phyloP scores from a whole-genome alignment of 306 rosid species.

The Vigna mungo region DNA sequence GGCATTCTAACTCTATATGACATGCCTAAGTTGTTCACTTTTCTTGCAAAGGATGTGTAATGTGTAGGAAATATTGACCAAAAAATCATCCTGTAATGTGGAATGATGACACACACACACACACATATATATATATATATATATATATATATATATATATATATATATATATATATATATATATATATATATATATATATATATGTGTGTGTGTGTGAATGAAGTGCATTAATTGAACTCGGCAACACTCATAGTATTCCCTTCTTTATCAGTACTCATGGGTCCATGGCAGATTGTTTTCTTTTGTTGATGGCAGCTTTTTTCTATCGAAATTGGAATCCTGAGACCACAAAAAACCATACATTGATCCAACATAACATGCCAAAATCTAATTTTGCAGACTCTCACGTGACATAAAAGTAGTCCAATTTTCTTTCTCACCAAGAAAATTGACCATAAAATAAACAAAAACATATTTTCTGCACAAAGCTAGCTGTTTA shows the following conservation, averaged over 20 bases:
- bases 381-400: conserved; percentile 32
- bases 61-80: no score
- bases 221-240: background rate
- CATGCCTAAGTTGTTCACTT: no score
- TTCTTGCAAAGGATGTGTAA: no score
- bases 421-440: conserved; percentile 7
- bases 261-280: background rate
- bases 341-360: background rate
- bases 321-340: background rate
- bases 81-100: no score
- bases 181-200: no score
- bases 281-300: background rate
- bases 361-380: conserved; percentile 20
- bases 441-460: conserved; percentile 7
- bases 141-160: no score
- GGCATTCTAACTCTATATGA: no score
- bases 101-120: no score
- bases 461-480: conserved; percentile 21
- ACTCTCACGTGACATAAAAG: conserved; percentile 37
- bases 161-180: no score
- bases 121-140: no score
- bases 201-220: no score
- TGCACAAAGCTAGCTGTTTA: background rate
- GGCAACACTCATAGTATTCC: background rate
- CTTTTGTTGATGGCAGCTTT: background rate